These are phyloP conservation scores for Beta macrorhiza DNA, from an alignment of 179 eudicot species.

Conservation along the genomic window DNA sequence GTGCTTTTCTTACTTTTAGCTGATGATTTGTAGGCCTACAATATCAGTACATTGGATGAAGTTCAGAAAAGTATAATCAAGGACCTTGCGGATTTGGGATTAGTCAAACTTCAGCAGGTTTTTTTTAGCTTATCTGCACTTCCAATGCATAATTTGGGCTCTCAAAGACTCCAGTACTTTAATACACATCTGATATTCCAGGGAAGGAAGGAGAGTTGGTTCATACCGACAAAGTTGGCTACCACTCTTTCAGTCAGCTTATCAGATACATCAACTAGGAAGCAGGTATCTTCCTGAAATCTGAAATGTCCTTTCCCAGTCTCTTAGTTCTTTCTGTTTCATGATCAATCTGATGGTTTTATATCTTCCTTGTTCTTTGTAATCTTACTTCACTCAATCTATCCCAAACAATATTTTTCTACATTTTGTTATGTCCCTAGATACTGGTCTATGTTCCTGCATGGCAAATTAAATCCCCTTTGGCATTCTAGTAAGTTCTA, in stretches of 20 bases:
- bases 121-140: not conserved
- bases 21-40: slow-evolving; percentile 63
- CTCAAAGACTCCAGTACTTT: slow-evolving; percentile 12
- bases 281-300: slow-evolving; percentile 51
- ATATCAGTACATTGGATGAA: slow-evolving; percentile 68
- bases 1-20: slow-evolving; percentile 11
- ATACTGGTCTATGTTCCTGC: not conserved
- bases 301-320: not conserved
- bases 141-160: not conserved
- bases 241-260: slow-evolving; percentile 90
- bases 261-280: slow-evolving; percentile 79
- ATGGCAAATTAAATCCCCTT: not conserved
- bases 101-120: slow-evolving; percentile 95
- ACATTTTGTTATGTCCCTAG: not conserved
- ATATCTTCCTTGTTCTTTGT: not conserved
- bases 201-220: slow-evolving; percentile 99
- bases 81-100: slow-evolving; percentile 91
- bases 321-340: not conserved
- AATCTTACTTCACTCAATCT: not conserved
- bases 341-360: not conserved
- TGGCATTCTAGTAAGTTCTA: not conserved
- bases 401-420: not conserved
- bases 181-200: slow-evolving; percentile 30
- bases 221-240: slow-evolving; percentile 84
- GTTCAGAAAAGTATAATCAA: slow-evolving; percentile 57